Percentiles rank a stretch among this genome's conserved stretches.
Conservation (phyloP, 306 rosid genomes). For the barrel medic (Medicago truncatula) region MtrunA17r5.0-ANR NC_053049.1:27159501-27160000, state of each 20-base stretch:
- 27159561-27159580: slow-evolving; percentile 2
- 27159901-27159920: slow-evolving; percentile 21
- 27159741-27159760: slow-evolving; percentile 1
- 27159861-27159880: slow-evolving; percentile 90
- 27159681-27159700: slow-evolving; percentile 3
- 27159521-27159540: slow-evolving; percentile 30
- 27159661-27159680: not conserved
- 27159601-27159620: not conserved
- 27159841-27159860: slow-evolving; percentile 93
- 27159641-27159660: not conserved
- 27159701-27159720: not conserved
- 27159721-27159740: not conserved
- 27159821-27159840: slow-evolving; percentile 95
- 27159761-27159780: not conserved
- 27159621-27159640: not conserved
- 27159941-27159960: not conserved
- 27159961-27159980: slow-evolving; percentile 41
- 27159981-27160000: slow-evolving; percentile 92
- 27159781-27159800: slow-evolving; percentile 78
- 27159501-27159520: slow-evolving; percentile 65
- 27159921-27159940: slow-evolving; percentile 15
- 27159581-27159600: slow-evolving; percentile 9
- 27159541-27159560: slow-evolving; percentile 10
- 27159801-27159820: slow-evolving; percentile 96
- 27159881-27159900: slow-evolving; percentile 75